Conservation (phyloP, 345 rosid species). For the Rhizophora mangle region DNA sequence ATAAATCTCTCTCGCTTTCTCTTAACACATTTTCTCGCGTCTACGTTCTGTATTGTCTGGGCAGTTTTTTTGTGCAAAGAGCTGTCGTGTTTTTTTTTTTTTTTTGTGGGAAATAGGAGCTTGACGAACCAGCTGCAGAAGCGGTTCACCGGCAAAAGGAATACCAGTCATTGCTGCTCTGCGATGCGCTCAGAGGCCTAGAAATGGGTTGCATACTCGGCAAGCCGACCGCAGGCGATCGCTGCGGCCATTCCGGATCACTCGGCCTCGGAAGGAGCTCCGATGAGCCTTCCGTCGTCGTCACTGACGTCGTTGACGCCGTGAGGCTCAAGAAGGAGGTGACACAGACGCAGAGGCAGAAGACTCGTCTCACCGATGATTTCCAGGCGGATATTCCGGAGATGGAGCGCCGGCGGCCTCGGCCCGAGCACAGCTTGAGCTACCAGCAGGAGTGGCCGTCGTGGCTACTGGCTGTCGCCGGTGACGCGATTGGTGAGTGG, state of each 20-base stretch:
- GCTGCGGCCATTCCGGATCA: constrained; percentile 25
- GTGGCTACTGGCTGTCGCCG: constrained; percentile 77
- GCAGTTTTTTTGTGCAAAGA: background rate
- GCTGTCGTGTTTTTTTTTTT: background rate
- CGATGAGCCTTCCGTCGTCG: constrained; percentile 32
- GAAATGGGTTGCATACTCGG: constrained; percentile 69
- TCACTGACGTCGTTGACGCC: constrained; percentile 22
- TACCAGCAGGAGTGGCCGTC: constrained; percentile 69
- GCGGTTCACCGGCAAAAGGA: constrained; percentile 10
- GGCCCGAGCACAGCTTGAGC: constrained; percentile 22
- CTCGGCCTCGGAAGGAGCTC: constrained; percentile 31
- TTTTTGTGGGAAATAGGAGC: background rate
- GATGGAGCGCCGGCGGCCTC: constrained; percentile 36
- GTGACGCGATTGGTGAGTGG: constrained; percentile 71
- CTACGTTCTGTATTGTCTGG: background rate
- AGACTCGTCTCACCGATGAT: constrained; percentile 34
- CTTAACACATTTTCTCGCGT: background rate
- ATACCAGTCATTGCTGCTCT: constrained; percentile 1
- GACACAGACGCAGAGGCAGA: constrained; percentile 19
- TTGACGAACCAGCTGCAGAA: background rate
- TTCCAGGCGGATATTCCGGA: constrained; percentile 29
- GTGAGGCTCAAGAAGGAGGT: constrained; percentile 24
- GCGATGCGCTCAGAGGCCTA: constrained; percentile 15
- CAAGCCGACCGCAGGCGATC: constrained; percentile 28
- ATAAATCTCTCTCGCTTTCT: background rate